Conservation (phyloP, 257 asterid species). For the Cinchona pubescens region DNA sequence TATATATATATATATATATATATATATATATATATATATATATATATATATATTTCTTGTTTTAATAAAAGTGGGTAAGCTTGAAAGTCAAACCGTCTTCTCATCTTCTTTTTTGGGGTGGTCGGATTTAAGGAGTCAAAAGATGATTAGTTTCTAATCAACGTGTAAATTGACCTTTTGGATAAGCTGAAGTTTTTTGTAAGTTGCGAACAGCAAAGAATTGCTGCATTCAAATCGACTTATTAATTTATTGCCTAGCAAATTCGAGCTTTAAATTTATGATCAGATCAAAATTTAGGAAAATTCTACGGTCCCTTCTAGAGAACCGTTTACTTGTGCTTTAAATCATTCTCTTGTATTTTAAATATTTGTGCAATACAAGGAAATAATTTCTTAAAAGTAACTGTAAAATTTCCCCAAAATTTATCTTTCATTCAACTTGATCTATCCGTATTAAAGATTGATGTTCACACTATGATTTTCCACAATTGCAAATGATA, state of each 20-base stretch:
- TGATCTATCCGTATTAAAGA: not conserved
- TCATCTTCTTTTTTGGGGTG: not conserved
- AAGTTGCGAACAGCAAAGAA: not conserved
- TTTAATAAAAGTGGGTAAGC: not conserved
- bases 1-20: no score
- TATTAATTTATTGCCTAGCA: not conserved
- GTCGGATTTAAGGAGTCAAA: constrained; percentile 10
- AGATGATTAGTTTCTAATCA: not conserved
- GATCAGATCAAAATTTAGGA: not conserved
- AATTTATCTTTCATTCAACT: not conserved
- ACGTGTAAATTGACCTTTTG: not conserved
- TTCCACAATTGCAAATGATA: not conserved
- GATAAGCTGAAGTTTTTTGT: not conserved
- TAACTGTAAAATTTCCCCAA: no score
- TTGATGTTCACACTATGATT: no score
- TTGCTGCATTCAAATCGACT: not conserved
- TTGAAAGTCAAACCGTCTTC: not conserved
- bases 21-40: no score
- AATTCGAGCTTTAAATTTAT: not conserved
- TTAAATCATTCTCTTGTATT: no score
- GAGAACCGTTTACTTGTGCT: no score
- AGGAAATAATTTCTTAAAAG: no score
- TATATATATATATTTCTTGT: no score
- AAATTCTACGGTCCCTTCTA: no score
- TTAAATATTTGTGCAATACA: no score